Conservation (phyloP, 108 stramenopile genomes). For the Chaetoceros tenuissimus region DNA sequence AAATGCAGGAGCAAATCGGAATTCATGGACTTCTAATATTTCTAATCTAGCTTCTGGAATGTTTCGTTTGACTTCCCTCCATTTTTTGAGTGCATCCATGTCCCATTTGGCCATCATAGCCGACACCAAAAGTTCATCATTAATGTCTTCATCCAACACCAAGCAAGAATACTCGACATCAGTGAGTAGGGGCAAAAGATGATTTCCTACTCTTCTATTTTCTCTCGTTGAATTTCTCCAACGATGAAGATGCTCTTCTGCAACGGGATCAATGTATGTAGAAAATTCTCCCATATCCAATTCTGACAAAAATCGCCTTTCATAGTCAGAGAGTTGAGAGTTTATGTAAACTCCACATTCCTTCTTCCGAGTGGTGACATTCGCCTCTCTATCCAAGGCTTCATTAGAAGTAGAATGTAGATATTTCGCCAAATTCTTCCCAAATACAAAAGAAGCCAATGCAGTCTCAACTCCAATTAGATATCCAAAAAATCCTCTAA, state of each 20-base stretch:
- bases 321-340: conserved; percentile 20
- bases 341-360: conserved; percentile 27
- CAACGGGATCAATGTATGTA: conserved; percentile 4
- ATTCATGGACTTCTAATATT: not conserved
- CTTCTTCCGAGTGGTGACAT: conserved; percentile 6
- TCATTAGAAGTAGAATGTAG: conserved; percentile 23
- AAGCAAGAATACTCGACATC: conserved; percentile 21
- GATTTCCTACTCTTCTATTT: conserved; percentile 22
- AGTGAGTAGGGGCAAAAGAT: not conserved
- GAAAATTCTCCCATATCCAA: conserved; percentile 3
- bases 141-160: not conserved
- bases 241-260: conserved; percentile 9
- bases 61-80: conserved; percentile 2
- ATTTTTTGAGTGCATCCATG: conserved; percentile 16
- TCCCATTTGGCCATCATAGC: conserved; percentile 23
- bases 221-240: conserved; percentile 32
- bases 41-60: not conserved
- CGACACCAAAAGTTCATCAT: not conserved
- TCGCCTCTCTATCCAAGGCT: conserved; percentile 12
- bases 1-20: not conserved
- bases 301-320: conserved; percentile 26
- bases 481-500: conserved; percentile 58
- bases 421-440: conserved; percentile 38
- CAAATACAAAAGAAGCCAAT: conserved; percentile 42
- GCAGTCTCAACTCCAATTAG: conserved; percentile 53